A percentile compares a stretch with the other conserved stretches of the same genome.
phyloP scores from a whole-genome alignment of 2,329 filamentous ascomycete species.

The Magnaporthiopsis poae region DNA sequence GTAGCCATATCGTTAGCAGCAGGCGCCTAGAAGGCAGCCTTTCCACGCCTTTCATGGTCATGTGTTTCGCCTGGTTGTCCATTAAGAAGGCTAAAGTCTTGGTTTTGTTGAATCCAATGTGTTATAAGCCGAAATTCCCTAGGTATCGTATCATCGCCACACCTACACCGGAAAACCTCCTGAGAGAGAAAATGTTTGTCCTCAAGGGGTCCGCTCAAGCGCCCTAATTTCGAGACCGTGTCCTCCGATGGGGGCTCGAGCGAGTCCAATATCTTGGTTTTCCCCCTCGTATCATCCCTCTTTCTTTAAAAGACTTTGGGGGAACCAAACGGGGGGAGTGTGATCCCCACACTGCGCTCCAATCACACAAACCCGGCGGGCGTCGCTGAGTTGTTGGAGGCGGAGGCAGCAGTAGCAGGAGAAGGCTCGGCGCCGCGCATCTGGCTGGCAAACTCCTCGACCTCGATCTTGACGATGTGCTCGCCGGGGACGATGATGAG shows the following conservation, averaged over 20 bases:
- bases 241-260: too few relatives aligned
- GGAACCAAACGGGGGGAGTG: too few relatives aligned
- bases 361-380: not conserved
- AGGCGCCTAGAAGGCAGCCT: not conserved
- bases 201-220: not conserved
- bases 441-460: slow-evolving; percentile 64
- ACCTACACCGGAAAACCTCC: not conserved
- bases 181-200: not conserved
- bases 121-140: too few relatives aligned
- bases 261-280: too few relatives aligned
- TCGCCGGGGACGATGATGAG: slow-evolving; percentile 81
- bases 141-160: not conserved
- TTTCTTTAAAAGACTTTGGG: too few relatives aligned
- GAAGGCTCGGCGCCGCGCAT: slow-evolving; percentile 17
- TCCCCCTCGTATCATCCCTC: too few relatives aligned
- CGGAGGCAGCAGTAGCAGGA: not conserved
- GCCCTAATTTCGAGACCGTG: not conserved
- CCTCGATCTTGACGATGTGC: slow-evolving; percentile 77
- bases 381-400: not conserved
- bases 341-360: too few relatives aligned
- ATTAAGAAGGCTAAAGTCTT: too few relatives aligned
- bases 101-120: too few relatives aligned
- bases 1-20: too few relatives aligned
- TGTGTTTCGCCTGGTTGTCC: not conserved
- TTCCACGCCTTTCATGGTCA: not conserved